A percentile compares a stretch with the other conserved stretches of the same genome.
These are phyloP conservation scores for Aspergillus ochraceoroseus DNA, from an alignment of 2,329 filamentous ascomycete species.

Conservation along the genomic window DNA sequence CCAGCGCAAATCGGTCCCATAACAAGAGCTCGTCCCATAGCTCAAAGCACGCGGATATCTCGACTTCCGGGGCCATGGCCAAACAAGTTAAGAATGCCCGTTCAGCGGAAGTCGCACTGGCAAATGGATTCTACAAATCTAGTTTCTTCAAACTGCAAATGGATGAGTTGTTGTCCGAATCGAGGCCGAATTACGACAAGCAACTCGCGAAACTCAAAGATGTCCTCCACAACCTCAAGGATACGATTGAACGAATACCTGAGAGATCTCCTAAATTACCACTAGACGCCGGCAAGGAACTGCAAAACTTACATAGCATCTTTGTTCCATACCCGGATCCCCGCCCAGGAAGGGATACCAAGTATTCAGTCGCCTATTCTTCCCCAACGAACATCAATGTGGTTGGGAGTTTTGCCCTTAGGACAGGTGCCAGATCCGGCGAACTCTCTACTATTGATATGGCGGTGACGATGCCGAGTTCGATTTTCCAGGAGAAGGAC, in stretches of 20 bases:
- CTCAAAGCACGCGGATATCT: not conserved
- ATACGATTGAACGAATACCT: constrained; percentile 54
- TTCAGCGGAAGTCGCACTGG: constrained; percentile 35
- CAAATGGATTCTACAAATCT: constrained; percentile 58
- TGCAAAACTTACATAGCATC: constrained; percentile 63
- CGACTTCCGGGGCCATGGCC: constrained; percentile 6
- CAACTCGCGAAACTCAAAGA: constrained; percentile 52
- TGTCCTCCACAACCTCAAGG: constrained; percentile 52
- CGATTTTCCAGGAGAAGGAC: constrained; percentile 88
- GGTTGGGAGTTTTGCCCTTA: constrained; percentile 77
- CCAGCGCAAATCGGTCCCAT: constrained; percentile 12
- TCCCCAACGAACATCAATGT: constrained; percentile 77
- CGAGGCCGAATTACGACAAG: constrained; percentile 56
- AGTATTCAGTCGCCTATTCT: constrained; percentile 75
- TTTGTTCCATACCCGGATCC: constrained; percentile 82
- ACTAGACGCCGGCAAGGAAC: constrained; percentile 61
- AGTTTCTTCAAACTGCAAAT: constrained; percentile 64
- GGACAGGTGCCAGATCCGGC: constrained; percentile 62
- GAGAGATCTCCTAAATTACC: constrained; percentile 51
- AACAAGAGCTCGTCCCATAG: constrained; percentile 19
- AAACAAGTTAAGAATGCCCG: constrained; percentile 24
- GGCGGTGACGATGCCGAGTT: constrained; percentile 75
- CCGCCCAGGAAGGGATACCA: constrained; percentile 65
- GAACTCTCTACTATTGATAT: constrained; percentile 64
- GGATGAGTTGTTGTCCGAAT: constrained; percentile 57